Evolutionary conservation across 352 stramenopile genomes (phyloP), one percentile per base, ranked within the genome.

Genomic region (Globisporangium solare): DNA sequence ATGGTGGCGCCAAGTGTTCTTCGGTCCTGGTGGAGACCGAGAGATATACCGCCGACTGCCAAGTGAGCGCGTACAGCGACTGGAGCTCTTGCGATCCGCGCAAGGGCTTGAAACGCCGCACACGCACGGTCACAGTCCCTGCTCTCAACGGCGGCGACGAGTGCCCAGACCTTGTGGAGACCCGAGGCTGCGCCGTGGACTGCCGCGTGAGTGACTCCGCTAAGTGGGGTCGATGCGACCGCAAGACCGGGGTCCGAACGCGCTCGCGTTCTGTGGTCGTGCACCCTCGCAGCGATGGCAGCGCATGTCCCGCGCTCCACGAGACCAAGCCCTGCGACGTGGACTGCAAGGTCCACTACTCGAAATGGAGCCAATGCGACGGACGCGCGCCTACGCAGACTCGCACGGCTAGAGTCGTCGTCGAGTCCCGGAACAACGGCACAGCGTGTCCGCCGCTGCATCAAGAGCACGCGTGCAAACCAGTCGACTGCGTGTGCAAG

Each of bases 31-130:
- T 83, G 22, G 24, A 71, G 1, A 58, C 55, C 0, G 55, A 37
- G 0, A 45, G 49, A 0, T 89, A 76, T 63, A 27, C 62, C 2
- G 56, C 86, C 0, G 71, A 83, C 56, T 89, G 79, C 45, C 54
- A 45, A 2, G 70, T 76, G 46, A 47, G 79, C 12, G 66, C 47
- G n/a, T 63, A 66, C 18, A 72, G 61, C 40, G 51, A 56, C 0
- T 82, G 67, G 65, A 70, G 63, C 12, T 24, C 61, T 5, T 81
- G 73, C 47, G 40, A 27, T 15, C 17, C 18, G 18, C 24, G 55
- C 47, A 13, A 21, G 2, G 21, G 22, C 14, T 50, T 17, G 21
- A 47, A 61, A 42, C 37, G 20, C 5, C 55, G 55, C 13, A 50
- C 55, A 0, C 46, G 47, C 15, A 32, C 5, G 5, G 32, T 61